Base-by-base conservation (phyloP, 1,284 basidiomycete species). In the Pascua sp. region DNA sequence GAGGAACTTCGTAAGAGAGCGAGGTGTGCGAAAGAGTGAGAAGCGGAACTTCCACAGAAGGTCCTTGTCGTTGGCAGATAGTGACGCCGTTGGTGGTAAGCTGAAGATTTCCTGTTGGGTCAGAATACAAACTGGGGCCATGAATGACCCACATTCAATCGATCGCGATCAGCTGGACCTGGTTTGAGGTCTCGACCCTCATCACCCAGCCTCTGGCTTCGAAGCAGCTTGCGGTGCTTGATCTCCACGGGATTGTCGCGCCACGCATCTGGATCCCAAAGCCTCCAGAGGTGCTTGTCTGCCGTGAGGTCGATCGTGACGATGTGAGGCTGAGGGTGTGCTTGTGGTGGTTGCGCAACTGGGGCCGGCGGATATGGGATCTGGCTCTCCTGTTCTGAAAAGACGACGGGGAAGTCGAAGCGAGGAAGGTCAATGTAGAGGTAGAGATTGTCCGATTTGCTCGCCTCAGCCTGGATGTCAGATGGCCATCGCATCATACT, bases 361-460 rank as follows among this genome's bases (percentile, higher is more conserved):
- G 79, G 78, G 37, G 75, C 71, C 24, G 73, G 75, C 48, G 73
- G 71, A 8, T 67, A 58, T 0, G 70, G 68, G 40, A 71, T 61
- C 3, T 54, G 59, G 24, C 67, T 66, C 61, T 77, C 76, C 66
- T 87, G 84, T 78, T 97, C 95, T 60, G 88, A 90, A 74, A 90
- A 99, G 47, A 98, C 88, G n/a, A 99, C 87, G 0, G 96, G 95
- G 71, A 97, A 94, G 71, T 98, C 95, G 69, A 97, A 98, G n/a
- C 91, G 84, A 0, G 95, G 96, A 41, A 98, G 75, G 77, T 98
- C 95, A 47, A 98, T 86, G 72, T 98, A 98, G 5, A 98, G 82
- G 69, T 91, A 97, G 24, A 96, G 79, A 66, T 90, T 89, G 59
- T 92, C 85, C 0, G 91, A 94, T 71, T 91, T 92, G 67, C 86